Evolutionary conservation across 805 yeast species (phyloP).

Genomic region (Hanseniaspora lachancei): DNA sequence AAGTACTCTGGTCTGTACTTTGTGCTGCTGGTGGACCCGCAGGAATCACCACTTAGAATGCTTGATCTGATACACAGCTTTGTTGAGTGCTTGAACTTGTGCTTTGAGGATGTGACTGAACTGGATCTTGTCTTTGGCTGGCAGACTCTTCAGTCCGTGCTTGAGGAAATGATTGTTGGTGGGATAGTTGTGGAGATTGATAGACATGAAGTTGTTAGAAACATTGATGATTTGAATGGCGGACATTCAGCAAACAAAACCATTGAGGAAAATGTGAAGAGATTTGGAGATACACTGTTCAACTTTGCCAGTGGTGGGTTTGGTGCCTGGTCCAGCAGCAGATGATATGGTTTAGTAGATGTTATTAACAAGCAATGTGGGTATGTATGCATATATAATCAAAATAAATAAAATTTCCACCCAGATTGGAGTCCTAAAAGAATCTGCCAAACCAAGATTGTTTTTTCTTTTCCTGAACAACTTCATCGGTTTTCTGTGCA

Average conservation of each 20-base stretch:
- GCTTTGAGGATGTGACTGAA: slow-evolving; percentile 91
- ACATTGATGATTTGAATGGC: slow-evolving; percentile 47
- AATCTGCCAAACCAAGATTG: slow-evolving; percentile 16
- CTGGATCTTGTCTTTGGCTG: slow-evolving; percentile 95
- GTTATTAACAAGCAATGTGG: not conserved
- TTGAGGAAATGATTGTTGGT: slow-evolving; percentile 88
- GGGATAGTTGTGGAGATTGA: slow-evolving; percentile 96
- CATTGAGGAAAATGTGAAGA: slow-evolving; percentile 18
- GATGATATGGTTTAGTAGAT: slow-evolving; percentile 13
- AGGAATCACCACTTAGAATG: slow-evolving; percentile 88
- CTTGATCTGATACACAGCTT: slow-evolving; percentile 90
- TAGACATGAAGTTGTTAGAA: slow-evolving; percentile 61
- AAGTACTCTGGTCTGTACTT: slow-evolving; percentile 93
- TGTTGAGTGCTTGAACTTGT: slow-evolving; percentile 85
- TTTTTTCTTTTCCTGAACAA: slow-evolving; percentile 21
- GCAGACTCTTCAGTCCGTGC: slow-evolving; percentile 86
- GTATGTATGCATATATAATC: too few relatives aligned
- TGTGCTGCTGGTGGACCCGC: slow-evolving; percentile 90
- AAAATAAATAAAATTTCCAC: too few relatives aligned
- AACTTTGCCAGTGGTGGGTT: slow-evolving; percentile 27
- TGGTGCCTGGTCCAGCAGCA: slow-evolving; percentile 27
- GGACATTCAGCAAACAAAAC: slow-evolving; percentile 18
- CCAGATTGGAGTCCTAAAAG: not conserved
- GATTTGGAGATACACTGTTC: slow-evolving; percentile 24
- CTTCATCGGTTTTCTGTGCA: slow-evolving; percentile 27